Evolutionary conservation across 192 early-diverging fungal species (phyloP).

Genomic region (Helicostylum pulchrum): DNA sequence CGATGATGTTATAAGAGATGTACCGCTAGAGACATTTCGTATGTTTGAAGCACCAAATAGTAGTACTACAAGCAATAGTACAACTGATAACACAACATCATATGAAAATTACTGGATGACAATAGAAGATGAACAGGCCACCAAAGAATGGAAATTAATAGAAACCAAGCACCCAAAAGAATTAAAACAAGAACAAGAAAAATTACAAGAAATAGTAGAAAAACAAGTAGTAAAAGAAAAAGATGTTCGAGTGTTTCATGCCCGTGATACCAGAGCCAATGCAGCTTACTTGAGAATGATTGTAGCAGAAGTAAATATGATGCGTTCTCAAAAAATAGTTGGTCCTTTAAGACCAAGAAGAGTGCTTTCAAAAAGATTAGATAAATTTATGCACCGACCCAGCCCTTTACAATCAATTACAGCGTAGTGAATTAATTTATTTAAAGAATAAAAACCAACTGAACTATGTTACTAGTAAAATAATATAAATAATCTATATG

Average conservation of each 20-base stretch:
- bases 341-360: slow-evolving; percentile 45
- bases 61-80: neutral
- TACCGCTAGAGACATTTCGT: slow-evolving; percentile 24
- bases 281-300: slow-evolving; percentile 51
- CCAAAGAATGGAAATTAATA: too few species aligned
- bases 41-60: slow-evolving; percentile 17
- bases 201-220: neutral
- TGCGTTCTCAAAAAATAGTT: slow-evolving; percentile 47
- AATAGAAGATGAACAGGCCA: neutral
- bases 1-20: neutral
- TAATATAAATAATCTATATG: too few species aligned
- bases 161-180: too few species aligned
- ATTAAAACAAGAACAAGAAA: too few species aligned
- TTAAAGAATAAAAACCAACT: too few species aligned
- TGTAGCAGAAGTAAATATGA: slow-evolving; percentile 54
- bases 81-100: neutral
- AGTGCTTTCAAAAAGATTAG: slow-evolving; percentile 39
- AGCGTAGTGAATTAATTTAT: too few species aligned
- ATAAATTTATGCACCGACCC: slow-evolving; percentile 23
- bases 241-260: too few species aligned
- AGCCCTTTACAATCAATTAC: slow-evolving; percentile 10
- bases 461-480: too few species aligned
- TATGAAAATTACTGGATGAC: slow-evolving; percentile 18
- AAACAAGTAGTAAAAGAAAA: neutral
- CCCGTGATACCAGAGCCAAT: slow-evolving; percentile 42